phyloP scores from a whole-genome alignment of 2,329 filamentous ascomycete species.

The Aspergillus cejpii region DNA sequence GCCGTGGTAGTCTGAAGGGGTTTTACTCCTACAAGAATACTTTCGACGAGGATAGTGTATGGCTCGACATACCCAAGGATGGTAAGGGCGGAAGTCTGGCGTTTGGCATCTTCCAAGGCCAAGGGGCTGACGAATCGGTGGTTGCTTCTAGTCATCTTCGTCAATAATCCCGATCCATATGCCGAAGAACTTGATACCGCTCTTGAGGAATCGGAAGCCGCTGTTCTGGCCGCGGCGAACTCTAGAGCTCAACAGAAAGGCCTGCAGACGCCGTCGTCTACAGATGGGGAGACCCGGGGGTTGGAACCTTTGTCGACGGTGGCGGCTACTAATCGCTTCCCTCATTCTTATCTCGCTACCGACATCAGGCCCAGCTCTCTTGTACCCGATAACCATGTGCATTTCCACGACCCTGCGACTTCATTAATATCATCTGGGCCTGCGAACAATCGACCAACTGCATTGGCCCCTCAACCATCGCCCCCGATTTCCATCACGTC shows the following conservation, averaged over 20 bases:
- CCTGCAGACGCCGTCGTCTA: constrained; percentile 18
- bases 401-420: constrained; percentile 18
- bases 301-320: constrained; percentile 51
- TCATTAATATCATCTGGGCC: constrained; percentile 21
- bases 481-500: constrained; percentile 42
- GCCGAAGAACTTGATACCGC: constrained; percentile 45
- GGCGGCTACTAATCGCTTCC: constrained; percentile 40
- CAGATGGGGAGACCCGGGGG: constrained; percentile 42
- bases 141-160: constrained; percentile 49
- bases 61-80: constrained; percentile 56
- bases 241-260: constrained; percentile 28
- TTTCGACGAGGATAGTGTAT: constrained; percentile 54
- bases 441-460: constrained; percentile 31
- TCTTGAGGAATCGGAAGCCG: constrained; percentile 27
- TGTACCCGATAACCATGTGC: constrained; percentile 12
- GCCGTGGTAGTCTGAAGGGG: constrained; percentile 47
- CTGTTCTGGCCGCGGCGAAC: constrained; percentile 22
- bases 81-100: constrained; percentile 34
- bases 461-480: constrained; percentile 34
- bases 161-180: constrained; percentile 57
- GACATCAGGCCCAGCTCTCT: constrained; percentile 22
- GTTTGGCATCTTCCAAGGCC: neutral
- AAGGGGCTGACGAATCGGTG: constrained; percentile 4
- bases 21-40: constrained; percentile 63
- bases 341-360: constrained; percentile 20